Conservation (phyloP, 2,329 filamentous ascomycete genomes). For the Metarhizium brunneum region DNA sequence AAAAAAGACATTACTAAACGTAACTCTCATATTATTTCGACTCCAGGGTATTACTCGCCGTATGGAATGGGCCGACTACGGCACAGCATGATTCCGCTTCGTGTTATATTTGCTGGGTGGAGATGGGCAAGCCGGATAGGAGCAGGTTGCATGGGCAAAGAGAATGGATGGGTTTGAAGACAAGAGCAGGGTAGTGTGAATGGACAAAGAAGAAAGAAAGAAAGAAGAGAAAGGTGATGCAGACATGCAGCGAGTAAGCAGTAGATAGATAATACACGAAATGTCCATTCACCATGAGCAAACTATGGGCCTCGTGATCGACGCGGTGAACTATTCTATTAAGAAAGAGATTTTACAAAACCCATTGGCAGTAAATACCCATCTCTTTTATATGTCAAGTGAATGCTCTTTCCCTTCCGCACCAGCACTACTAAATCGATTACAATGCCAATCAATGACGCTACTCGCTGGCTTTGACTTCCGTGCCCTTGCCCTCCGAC, state of each 20-base stretch:
- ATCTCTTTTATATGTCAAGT: not conserved
- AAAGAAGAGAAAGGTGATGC: not conserved
- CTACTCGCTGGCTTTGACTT: not conserved
- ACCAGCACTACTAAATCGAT: not conserved
- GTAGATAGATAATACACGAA: not conserved
- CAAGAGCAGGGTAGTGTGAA: not conserved
- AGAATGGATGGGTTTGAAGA: not conserved
- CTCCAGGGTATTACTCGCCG: not conserved
- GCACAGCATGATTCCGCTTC: not conserved
- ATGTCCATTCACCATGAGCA: not conserved
- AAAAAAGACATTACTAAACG: not conserved
- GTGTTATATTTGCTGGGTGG: not conserved
- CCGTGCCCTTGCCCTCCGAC: constrained; percentile 8
- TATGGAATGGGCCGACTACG: not conserved
- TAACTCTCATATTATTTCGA: not conserved
- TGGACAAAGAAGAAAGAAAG: not conserved
- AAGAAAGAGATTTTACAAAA: not conserved
- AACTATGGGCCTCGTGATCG: not conserved
- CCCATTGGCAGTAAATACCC: not conserved
- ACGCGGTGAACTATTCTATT: not conserved
- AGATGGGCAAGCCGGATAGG: not conserved
- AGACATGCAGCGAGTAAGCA: not conserved
- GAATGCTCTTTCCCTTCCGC: not conserved
- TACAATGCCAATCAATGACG: not conserved
- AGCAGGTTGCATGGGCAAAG: not conserved